Conservation (phyloP, 176 grass and related monocot species). For the Saccharum officinarum region DNA sequence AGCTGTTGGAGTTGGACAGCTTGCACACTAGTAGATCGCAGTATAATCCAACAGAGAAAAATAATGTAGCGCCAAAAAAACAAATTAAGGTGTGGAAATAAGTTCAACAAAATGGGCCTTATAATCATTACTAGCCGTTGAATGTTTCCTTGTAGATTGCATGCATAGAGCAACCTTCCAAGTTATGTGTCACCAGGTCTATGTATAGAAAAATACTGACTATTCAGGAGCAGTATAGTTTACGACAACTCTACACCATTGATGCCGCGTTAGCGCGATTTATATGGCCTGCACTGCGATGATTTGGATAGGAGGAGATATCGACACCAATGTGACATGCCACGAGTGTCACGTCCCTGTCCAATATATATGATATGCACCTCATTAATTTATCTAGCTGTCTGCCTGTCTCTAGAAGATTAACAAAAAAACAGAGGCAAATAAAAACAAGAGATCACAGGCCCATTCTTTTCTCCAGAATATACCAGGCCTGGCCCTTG, state of each 20-base stretch:
- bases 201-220: background rate
- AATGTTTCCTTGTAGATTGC: background rate
- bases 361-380: background rate
- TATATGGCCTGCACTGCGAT: background rate
- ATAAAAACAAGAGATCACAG: conserved; percentile 3
- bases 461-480: conserved; percentile 20
- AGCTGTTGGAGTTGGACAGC: background rate
- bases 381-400: conserved; percentile 16
- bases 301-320: background rate
- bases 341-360: conserved; percentile 6
- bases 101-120: background rate
- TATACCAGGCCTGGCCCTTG: conserved; percentile 4
- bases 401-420: conserved; percentile 22
- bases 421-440: background rate
- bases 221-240: background rate
- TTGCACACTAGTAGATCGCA: background rate
- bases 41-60: background rate
- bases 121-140: background rate
- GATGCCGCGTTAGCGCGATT: background rate
- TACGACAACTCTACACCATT: background rate
- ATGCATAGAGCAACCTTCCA: background rate
- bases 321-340: conserved; percentile 5
- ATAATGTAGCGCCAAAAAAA: background rate
- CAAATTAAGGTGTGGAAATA: background rate
- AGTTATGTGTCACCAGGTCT: background rate